Evolutionary conservation across 2,329 filamentous ascomycete species (phyloP).

Genomic region (Madurella fahalii): DNA sequence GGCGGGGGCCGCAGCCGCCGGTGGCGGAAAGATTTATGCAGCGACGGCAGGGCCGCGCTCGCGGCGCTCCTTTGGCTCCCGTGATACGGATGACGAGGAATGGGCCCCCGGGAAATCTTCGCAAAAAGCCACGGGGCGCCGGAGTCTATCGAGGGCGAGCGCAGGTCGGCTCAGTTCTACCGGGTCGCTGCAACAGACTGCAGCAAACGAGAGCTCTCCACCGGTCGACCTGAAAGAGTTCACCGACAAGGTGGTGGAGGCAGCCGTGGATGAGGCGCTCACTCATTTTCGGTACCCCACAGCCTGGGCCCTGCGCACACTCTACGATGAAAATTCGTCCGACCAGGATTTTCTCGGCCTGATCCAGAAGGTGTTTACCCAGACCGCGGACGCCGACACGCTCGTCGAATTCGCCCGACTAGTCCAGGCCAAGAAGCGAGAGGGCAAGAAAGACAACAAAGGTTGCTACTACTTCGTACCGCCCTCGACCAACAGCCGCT

Average conservation of each 20-base stretch:
- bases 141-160: constrained; percentile 24
- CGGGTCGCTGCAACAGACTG: constrained; percentile 22
- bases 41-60: constrained; percentile 13
- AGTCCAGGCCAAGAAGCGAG: constrained; percentile 51
- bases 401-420: constrained; percentile 48
- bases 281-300: constrained; percentile 56
- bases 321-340: constrained; percentile 55
- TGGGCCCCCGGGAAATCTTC: constrained; percentile 14
- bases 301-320: constrained; percentile 56
- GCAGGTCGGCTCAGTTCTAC: constrained; percentile 14
- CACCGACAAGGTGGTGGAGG: constrained; percentile 51
- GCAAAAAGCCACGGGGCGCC: constrained; percentile 19
- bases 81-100: constrained; percentile 18
- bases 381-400: constrained; percentile 52
- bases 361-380: constrained; percentile 55
- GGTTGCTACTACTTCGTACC: constrained; percentile 53
- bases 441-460: constrained; percentile 51
- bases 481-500: constrained; percentile 40
- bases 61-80: constrained; percentile 20
- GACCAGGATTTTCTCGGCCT: constrained; percentile 52
- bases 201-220: constrained; percentile 19
- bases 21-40: constrained; percentile 6
- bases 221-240: constrained; percentile 39
- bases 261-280: constrained; percentile 56
- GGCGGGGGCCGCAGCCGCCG: neutral